These are phyloP conservation scores for Chlorella sp. DNA, from an alignment of 139 green algal species.

Conservation along the genomic window DNA sequence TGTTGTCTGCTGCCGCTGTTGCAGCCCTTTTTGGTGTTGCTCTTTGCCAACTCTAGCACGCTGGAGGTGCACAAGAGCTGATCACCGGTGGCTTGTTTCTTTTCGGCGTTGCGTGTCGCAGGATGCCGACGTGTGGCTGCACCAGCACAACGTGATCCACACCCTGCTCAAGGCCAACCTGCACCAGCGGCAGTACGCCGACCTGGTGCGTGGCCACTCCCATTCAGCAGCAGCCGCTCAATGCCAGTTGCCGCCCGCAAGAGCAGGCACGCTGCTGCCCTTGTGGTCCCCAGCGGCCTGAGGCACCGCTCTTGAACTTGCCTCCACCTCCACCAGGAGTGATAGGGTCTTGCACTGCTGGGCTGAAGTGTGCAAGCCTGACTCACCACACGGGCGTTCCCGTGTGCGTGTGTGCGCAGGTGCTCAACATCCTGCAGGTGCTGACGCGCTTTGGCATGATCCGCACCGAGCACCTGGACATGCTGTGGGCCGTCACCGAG, in stretches of 20 bases:
- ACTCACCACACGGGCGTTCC: neutral
- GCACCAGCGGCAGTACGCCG: conserved; percentile 85
- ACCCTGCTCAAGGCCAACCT: conserved; percentile 74
- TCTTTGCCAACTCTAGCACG: too few species aligned
- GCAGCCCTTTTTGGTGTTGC: too few species aligned
- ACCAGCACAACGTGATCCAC: conserved; percentile 52
- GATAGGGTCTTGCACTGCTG: too few species aligned
- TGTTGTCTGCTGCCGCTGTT: too few species aligned
- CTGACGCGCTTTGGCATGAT: conserved; percentile 45
- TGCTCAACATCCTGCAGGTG: conserved; percentile 47
- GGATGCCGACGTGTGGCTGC: conserved; percentile 41
- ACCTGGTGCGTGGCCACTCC: conserved; percentile 50
- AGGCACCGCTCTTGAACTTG: too few species aligned
- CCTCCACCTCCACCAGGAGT: too few species aligned
- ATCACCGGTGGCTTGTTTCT: neutral
- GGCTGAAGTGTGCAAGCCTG: too few species aligned
- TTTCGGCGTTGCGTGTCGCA: neutral
- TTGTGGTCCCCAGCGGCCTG: too few species aligned
- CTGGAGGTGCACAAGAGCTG: neutral
- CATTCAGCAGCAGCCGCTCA: too few species aligned
- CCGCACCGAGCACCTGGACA: conserved; percentile 61
- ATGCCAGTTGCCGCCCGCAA: too few species aligned
- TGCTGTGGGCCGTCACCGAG: conserved; percentile 76
- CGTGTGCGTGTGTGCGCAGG: conserved; percentile 10
- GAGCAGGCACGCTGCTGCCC: too few species aligned